phyloP scores from a whole-genome alignment of 352 stramenopile species.

The Blastocystis sp. region DNA sequence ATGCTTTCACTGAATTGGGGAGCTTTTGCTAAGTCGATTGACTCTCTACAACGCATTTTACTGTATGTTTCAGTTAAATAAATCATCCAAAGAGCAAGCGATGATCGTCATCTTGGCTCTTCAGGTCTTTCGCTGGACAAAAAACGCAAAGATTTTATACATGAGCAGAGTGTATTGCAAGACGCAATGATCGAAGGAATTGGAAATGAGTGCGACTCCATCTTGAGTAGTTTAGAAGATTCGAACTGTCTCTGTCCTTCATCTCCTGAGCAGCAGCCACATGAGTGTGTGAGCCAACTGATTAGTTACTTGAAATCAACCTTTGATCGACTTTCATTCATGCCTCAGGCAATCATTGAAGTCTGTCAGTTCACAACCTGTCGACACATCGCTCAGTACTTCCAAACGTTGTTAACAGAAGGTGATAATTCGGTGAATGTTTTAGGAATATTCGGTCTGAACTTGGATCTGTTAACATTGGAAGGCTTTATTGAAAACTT shows the following conservation, averaged over 20 bases:
- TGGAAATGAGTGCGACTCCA: not conserved
- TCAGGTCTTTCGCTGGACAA: slow-evolving; percentile 7
- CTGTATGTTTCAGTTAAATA: not conserved
- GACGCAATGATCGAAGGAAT: slow-evolving; percentile 12
- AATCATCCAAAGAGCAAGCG: not conserved
- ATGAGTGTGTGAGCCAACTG: not conserved
- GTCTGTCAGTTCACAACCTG: slow-evolving; percentile 49
- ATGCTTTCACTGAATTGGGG: slow-evolving; percentile 24
- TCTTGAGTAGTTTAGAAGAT: not conserved
- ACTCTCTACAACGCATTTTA: slow-evolving; percentile 23
- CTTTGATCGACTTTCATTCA: not conserved
- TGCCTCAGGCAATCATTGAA: not conserved
- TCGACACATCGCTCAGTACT: slow-evolving; percentile 30
- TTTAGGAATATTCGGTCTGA: slow-evolving; percentile 43
- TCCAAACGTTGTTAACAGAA: slow-evolving; percentile 1
- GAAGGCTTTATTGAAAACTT: slow-evolving; percentile 15
- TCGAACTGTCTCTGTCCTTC: not conserved
- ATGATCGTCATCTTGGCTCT: not conserved
- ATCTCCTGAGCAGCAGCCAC: not conserved
- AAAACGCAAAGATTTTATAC: slow-evolving; percentile 10
- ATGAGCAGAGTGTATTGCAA: not conserved
- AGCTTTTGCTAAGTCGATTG: slow-evolving; percentile 40
- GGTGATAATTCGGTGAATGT: slow-evolving; percentile 11
- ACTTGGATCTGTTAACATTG: slow-evolving; percentile 43
- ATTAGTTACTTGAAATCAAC: not conserved